Conservation (phyloP, 2,329 filamentous ascomycete species). For the Aspergillus pseudoviridinutans region DNA sequence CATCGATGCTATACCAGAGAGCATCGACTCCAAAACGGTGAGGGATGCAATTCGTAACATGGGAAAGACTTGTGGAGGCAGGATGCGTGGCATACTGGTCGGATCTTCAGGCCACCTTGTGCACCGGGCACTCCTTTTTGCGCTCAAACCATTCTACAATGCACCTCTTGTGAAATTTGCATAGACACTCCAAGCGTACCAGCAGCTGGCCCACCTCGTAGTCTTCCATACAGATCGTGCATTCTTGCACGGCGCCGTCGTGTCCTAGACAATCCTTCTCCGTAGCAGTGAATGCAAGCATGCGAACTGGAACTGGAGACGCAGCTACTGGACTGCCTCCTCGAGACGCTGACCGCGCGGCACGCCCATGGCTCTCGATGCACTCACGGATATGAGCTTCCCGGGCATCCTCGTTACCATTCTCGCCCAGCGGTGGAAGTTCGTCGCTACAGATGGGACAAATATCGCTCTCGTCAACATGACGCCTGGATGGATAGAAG, state of each 20-base stretch:
- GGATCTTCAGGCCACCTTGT: slow-evolving; percentile 42
- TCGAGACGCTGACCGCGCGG: slow-evolving; percentile 14
- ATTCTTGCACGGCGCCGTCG: slow-evolving; percentile 54
- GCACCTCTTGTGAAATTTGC: slow-evolving; percentile 60
- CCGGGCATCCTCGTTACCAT: slow-evolving; percentile 38
- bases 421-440: slow-evolving; percentile 36
- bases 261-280: slow-evolving; percentile 60
- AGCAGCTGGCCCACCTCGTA: slow-evolving; percentile 58
- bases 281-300: slow-evolving; percentile 52
- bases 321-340: slow-evolving; percentile 18
- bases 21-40: not conserved
- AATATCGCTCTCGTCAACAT: slow-evolving; percentile 41
- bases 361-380: slow-evolving; percentile 35
- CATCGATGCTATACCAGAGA: not conserved
- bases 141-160: slow-evolving; percentile 59
- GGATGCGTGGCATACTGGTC: not conserved
- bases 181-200: slow-evolving; percentile 59
- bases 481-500: slow-evolving; percentile 13
- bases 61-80: not conserved
- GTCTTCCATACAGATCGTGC: slow-evolving; percentile 63
- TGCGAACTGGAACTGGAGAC: slow-evolving; percentile 27
- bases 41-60: not conserved
- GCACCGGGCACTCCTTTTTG: slow-evolving; percentile 58
- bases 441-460: slow-evolving; percentile 44
- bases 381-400: slow-evolving; percentile 45